These are phyloP conservation scores for Penicillium manginii DNA, from an alignment of 495 filamentous ascomycete genomes.

Conservation along the genomic window DNA sequence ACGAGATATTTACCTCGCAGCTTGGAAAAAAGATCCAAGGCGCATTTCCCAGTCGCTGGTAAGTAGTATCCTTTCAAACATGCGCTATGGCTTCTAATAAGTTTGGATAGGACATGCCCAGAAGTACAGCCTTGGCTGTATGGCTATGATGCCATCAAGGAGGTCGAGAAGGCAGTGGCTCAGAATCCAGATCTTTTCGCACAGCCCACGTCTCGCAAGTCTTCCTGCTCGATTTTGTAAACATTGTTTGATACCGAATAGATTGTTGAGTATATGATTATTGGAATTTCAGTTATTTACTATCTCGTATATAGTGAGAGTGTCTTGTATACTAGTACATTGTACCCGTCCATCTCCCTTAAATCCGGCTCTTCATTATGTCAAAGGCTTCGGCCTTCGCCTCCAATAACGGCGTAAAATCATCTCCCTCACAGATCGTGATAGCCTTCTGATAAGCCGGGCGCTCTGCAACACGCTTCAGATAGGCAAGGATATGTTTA, in stretches of 20 bases:
- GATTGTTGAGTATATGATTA: background rate
- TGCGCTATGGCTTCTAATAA: background rate
- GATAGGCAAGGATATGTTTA: slow-evolving; percentile 29
- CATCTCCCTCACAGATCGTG: slow-evolving; percentile 39
- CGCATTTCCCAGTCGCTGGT: slow-evolving; percentile 62
- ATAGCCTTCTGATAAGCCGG: slow-evolving; percentile 35
- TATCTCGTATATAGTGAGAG: background rate
- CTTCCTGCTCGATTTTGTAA: slow-evolving; percentile 13
- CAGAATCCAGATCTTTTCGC: slow-evolving; percentile 35
- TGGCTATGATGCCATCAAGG: slow-evolving; percentile 63
- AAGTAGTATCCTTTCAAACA: slow-evolving; percentile 5
- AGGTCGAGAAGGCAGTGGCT: slow-evolving; percentile 55
- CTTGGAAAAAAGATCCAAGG: slow-evolving; percentile 44
- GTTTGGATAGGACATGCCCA: slow-evolving; percentile 53
- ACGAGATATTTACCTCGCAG: slow-evolving; percentile 49
- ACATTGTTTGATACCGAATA: background rate
- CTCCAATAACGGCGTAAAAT: slow-evolving; percentile 26
- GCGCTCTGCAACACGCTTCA: slow-evolving; percentile 29
- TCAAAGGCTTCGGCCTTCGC: slow-evolving; percentile 18
- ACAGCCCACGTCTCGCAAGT: slow-evolving; percentile 1
- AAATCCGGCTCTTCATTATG: slow-evolving; percentile 10
- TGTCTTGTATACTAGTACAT: background rate
- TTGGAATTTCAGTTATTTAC: background rate
- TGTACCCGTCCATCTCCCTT: background rate
- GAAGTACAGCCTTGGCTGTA: slow-evolving; percentile 63